Base-by-base conservation (phyloP, 257 asterid species). In the Parsonsia alboflavescens region DNA sequence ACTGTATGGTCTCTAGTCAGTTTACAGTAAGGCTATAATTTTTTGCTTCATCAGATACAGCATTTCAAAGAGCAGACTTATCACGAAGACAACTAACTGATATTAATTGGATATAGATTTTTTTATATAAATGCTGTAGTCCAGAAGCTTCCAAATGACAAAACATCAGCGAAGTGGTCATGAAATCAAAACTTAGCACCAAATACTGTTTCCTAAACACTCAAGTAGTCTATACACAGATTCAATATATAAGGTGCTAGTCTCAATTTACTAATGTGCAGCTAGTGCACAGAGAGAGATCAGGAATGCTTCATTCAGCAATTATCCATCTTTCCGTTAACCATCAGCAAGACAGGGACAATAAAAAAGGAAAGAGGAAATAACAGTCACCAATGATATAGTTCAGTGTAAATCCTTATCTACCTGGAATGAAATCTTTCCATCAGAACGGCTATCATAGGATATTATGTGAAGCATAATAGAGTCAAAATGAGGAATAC, bases 381-480 rank as follows among this genome's bases (percentile, higher is more conserved):
- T 48, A 75, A 73, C 3, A 30, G 42, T n/a, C 33, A 10, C 30
- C 46, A 70, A 24, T 45, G 12, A 19, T 16, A n/a, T 44, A 22
- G 16, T 71, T 19, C 50, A n/a, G 36, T 6, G 39, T 36, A 15
- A 26, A 70, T 45, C 24, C 30, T 39, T 52, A 53, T 19, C 42
- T 71, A 93, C 98, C 96, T 94, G 99, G 85, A 94, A 94, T 11
- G 99, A 94, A 86, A 98, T 94, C 86, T 94, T 94, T 74, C 98
- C 98, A 82, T 94, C 99, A 4, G 88, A 92, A 52, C 98, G 99
- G 81, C 99, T 95, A 79, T 95, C 99, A 73, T 90, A 92, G 76
- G 99, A 92, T 87, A 92, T 94, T 96, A 92, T 90, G 84, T 94
- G 99, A 72, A 94, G 90, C 89, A 91, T 94, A 73, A 94, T 89